Conservation (phyloP, 805 yeast genomes). For the Spathaspora arborariae region DNA sequence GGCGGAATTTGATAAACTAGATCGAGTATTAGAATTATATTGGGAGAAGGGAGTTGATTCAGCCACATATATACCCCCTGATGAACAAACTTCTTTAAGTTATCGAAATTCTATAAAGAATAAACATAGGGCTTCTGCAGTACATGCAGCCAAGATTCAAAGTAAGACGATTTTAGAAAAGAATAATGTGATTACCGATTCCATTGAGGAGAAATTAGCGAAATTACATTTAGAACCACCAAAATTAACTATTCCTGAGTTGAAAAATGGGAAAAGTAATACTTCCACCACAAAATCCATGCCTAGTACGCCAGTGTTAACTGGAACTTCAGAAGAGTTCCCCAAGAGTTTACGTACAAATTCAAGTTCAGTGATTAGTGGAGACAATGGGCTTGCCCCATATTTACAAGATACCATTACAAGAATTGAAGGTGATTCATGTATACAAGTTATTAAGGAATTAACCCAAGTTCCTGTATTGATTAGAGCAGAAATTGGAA, state of each 20-base stretch:
- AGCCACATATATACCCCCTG: conserved; percentile 88
- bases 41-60: conserved; percentile 95
- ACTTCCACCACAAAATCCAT: conserved; percentile 16
- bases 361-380: conserved; percentile 9
- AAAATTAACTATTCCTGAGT: conserved; percentile 21
- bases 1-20: conserved; percentile 81
- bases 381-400: conserved; percentile 41
- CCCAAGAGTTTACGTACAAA: conserved; percentile 20
- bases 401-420: conserved; percentile 57
- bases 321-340: conserved; percentile 9
- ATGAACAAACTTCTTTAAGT: conserved; percentile 73
- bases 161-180: conserved; percentile 28
- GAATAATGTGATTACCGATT: conserved; percentile 31
- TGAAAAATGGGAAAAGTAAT: conserved; percentile 1
- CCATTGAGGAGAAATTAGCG: conserved; percentile 46
- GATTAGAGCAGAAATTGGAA: conserved; percentile 87
- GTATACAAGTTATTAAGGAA: conserved; percentile 79
- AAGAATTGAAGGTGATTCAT: conserved; percentile 54
- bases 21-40: conserved; percentile 69
- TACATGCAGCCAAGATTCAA: conserved; percentile 66
- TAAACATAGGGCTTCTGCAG: conserved; percentile 67
- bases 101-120: conserved; percentile 76
- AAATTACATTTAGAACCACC: conserved; percentile 52
- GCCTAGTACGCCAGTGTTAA: conserved; percentile 22
- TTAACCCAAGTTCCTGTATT: conserved; percentile 78